Evolutionary conservation across 805 yeast species (phyloP), one percentile per base, ranked within the genome.

Genomic region (Diddensiella transvaalensis): DNA sequence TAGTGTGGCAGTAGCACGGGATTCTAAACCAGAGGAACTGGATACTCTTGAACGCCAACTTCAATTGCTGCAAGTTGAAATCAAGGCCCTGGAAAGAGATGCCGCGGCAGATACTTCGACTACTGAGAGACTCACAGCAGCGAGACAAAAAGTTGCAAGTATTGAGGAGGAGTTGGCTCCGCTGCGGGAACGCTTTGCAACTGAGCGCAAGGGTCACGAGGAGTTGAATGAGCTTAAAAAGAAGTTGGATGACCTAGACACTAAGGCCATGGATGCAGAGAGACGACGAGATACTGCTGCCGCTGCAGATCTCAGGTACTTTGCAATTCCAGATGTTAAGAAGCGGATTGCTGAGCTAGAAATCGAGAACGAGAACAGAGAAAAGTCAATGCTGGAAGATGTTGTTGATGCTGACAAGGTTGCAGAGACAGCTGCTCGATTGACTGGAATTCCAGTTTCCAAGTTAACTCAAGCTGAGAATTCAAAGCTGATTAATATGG

Each of bases 1-100:
- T 2, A 78, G 95, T 48, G 98, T 93, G 38, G 98, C 98, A 0
- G 99, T 93, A 46, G 96, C 96, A 3, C 82, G 99, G 70, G 99
- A 93, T 66, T 91, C 98, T 2, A 88, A 87, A 66, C 99, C 99
- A 1, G 99, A 93, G 69, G 96, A 89, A 66, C 76, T 93, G 60
- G 99, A 93, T 71, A 84, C 83, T 40, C 78, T 89, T 58, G 99
- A 93, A 70, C 86, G 99, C 68, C 88, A 88, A 70, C 76, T 90
- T 42, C 95, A 89, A 65, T 78, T 93, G 58, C 71, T 93, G 30
- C 96, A 91, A 61, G 98, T 93, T 50, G 99, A 93, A 70, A 91
- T 93, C 64, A 87, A 88, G 64, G 99, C 99, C 1, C 76, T 93
- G 59, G 97, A 93, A 71, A 86, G 99, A 71, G 99, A 91, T 65